Conservation (phyloP, 768 basidiomycete genomes). For the Suillus spraguei region DNA sequence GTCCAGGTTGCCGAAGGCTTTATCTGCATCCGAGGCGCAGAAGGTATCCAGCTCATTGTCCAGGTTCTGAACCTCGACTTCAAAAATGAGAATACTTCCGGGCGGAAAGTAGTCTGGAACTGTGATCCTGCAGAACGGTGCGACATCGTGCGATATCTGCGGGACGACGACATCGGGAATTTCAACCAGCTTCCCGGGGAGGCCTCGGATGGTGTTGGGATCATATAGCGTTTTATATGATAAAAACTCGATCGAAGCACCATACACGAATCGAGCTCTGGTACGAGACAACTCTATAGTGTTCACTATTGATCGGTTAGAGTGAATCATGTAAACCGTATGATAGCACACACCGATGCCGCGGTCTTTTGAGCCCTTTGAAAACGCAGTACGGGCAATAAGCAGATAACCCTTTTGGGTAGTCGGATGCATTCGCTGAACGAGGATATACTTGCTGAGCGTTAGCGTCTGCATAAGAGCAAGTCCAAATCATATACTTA, state of each 20-base stretch:
- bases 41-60: conserved; percentile 72
- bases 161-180: conserved; percentile 60
- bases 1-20: conserved; percentile 72
- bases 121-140: conserved; percentile 74
- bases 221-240: conserved; percentile 60
- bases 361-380: conserved; percentile 77
- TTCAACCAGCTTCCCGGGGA: conserved; percentile 69
- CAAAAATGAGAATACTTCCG: conserved; percentile 91
- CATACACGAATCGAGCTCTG: conserved; percentile 78
- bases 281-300: conserved; percentile 85
- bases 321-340: background rate
- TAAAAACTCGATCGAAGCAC: conserved; percentile 69
- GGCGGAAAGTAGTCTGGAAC: conserved; percentile 95
- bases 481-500: conserved; percentile 41
- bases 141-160: conserved; percentile 64
- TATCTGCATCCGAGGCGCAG: conserved; percentile 70
- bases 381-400: conserved; percentile 91
- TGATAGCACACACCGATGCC: conserved; percentile 63
- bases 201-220: conserved; percentile 61
- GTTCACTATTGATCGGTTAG: conserved; percentile 52
- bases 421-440: conserved; percentile 88
- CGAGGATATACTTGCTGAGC: conserved; percentile 76
- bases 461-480: conserved; percentile 10
- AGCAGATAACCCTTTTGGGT: conserved; percentile 93
- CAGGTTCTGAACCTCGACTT: conserved; percentile 78